Percentiles rank a stretch among this genome's conserved stretches.
Evolutionary conservation across 129 eudicot genomes (phyloP).

Genomic region (Flaveria robusta): DNA sequence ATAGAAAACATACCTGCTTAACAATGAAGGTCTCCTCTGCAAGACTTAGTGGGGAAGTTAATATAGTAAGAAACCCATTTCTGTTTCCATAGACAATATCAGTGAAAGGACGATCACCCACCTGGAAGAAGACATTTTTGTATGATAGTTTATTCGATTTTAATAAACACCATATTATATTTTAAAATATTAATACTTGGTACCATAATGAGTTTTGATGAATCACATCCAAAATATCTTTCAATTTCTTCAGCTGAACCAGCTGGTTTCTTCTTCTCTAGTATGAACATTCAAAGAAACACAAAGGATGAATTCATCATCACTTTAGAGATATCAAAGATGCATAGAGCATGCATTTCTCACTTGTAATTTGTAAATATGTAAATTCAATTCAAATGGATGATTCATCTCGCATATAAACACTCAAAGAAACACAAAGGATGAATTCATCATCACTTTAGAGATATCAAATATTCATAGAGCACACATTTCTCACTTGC

Average conservation of each 20-base stretch:
- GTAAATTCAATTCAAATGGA: neutral
- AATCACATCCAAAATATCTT: conserved; percentile 69
- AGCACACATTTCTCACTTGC: neutral
- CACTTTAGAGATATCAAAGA: neutral
- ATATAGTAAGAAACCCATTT: conserved; percentile 83
- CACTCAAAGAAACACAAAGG: neutral
- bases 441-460: neutral
- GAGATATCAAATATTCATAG: neutral
- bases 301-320: neutral
- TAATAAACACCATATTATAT: neutral
- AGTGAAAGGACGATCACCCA: conserved; percentile 95
- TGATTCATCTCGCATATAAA: neutral
- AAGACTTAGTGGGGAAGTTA: conserved; percentile 75
- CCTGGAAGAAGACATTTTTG: conserved; percentile 36
- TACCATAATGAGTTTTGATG: conserved; percentile 79
- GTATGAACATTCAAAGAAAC: conserved; percentile 25
- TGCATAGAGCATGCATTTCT: neutral
- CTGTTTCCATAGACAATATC: conserved; percentile 88
- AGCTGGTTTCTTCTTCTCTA: conserved; percentile 85
- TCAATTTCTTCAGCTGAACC: conserved; percentile 87
- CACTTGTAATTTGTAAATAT: neutral
- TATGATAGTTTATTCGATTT: neutral
- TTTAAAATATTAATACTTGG: neutral
- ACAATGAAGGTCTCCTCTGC: conserved; percentile 81
- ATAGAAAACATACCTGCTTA: conserved; percentile 55